These are phyloP conservation scores for Sutorius australiensis DNA, from an alignment of 768 basidiomycete species.

Conservation along the genomic window DNA sequence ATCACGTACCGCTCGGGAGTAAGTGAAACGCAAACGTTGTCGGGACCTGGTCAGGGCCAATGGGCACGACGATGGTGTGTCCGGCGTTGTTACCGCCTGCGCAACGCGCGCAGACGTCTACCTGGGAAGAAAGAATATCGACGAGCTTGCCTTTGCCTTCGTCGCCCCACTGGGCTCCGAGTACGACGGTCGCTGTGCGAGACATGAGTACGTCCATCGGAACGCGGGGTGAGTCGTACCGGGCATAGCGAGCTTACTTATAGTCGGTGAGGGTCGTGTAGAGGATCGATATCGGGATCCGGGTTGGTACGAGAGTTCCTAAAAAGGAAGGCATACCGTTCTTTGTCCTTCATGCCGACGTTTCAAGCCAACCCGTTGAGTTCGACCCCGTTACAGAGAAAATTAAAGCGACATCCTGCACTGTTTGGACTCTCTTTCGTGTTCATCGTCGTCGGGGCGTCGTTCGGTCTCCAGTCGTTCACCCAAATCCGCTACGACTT, in stretches of 20 bases:
- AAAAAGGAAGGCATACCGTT: slow-evolving; percentile 14
- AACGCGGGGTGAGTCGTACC: slow-evolving; percentile 12
- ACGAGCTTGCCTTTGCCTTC: slow-evolving; percentile 96
- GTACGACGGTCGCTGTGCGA: slow-evolving; percentile 60
- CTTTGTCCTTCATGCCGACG: slow-evolving; percentile 38
- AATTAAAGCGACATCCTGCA: slow-evolving; percentile 56
- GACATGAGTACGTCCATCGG: slow-evolving; percentile 6
- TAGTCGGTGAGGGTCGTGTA: slow-evolving; percentile 10
- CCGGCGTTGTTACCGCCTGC: slow-evolving; percentile 99
- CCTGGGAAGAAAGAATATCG: slow-evolving; percentile 87
- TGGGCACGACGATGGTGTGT: slow-evolving; percentile 90
- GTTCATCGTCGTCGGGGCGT: slow-evolving; percentile 78
- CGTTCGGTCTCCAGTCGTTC: slow-evolving; percentile 76
- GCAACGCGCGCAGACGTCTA: slow-evolving; percentile 92
- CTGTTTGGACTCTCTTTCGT: slow-evolving; percentile 88
- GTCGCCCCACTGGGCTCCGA: slow-evolving; percentile 90
- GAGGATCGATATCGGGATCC: slow-evolving; percentile 2
- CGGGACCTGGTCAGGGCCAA: slow-evolving; percentile 62
- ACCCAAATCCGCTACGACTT: slow-evolving; percentile 91
- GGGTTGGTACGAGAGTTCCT: slow-evolving; percentile 4
- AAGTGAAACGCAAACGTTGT: slow-evolving; percentile 95
- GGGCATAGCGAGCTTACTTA: slow-evolving; percentile 17
- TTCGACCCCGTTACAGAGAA: slow-evolving; percentile 27
- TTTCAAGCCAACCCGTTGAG: slow-evolving; percentile 46
- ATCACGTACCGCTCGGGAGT: slow-evolving; percentile 72